Evolutionary conservation across 306 rosid genomes (phyloP), one percentile per base, ranked within the genome.

Genomic region (Vigna nakashimae): DNA sequence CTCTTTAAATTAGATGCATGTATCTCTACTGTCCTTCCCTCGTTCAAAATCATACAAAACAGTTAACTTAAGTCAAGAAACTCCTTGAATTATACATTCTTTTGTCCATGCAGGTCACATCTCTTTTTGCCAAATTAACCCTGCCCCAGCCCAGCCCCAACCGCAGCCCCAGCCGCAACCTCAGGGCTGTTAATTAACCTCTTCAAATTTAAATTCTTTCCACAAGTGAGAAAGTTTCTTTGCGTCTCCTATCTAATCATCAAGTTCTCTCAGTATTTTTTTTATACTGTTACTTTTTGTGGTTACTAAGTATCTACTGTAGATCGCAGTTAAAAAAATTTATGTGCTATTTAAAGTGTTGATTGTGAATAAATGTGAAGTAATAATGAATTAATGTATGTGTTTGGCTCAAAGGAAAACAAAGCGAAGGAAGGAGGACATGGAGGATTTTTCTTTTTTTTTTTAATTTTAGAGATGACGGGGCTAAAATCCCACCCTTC

Each of bases 351-450:
- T 43, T 73, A 58, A 30, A 82, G 65, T 22, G 22, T 52, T 28
- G 38, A 40, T 71, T 64, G 78, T 64, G 78, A 71, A 52, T 70
- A 65, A 42, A 9, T 65, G 81, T 59, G 78, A 65, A 45, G 49
- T 38, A 50, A 72, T 66, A 16, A 30, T 56, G 62, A 38, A 77
- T 30, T 65, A 14, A 10, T 59, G 12, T 63, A 22, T 20, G 26
- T 52, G 62, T 55, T 55, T 55, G 62, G 30, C 22, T 55, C 62
- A 9, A 20, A 11, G 32, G 32, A 10, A 55, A 55, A 55, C 20
- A 24, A 5, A 18, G 32, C 15, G 2, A 20, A 20, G 32, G 62
- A 20, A 20, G 32, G 15, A 1, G 15, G 62, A 20, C 14, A 3
- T 9, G 30, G 4, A 9, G 12, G 58, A 6, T 30, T 30, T 30